phyloP scores from a whole-genome alignment of 768 basidiomycete species.

The Hericium rajendrae region DNA sequence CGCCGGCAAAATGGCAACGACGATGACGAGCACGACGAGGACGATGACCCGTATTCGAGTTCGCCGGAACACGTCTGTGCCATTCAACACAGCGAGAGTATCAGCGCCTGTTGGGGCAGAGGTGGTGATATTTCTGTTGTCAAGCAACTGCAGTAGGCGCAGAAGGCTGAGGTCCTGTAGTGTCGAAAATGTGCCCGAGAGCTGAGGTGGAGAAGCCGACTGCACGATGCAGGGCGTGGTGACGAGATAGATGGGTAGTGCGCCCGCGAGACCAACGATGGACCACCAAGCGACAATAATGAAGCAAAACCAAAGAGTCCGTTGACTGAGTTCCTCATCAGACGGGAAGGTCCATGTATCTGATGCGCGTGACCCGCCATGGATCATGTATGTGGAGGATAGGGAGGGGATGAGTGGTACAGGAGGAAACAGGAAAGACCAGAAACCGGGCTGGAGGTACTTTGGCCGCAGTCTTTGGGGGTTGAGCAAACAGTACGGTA shows the following conservation, averaged over 20 bases:
- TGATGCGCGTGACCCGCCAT: constrained; percentile 36
- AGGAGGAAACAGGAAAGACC: constrained; percentile 63
- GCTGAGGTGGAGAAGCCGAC: constrained; percentile 32
- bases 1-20: constrained; percentile 56
- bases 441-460: constrained; percentile 45
- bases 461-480: constrained; percentile 49
- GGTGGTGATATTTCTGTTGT: constrained; percentile 28
- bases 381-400: constrained; percentile 45
- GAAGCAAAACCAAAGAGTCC: constrained; percentile 59
- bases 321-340: constrained; percentile 64
- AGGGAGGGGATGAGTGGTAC: constrained; percentile 55
- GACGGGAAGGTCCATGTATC: constrained; percentile 60
- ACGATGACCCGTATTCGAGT: constrained; percentile 59
- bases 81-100: constrained; percentile 28
- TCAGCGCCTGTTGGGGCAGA: constrained; percentile 23
- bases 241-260: constrained; percentile 65
- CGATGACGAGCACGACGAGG: constrained; percentile 50
- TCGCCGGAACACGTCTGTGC: constrained; percentile 29
- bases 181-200: constrained; percentile 53
- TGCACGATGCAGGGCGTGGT: constrained; percentile 58
- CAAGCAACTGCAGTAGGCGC: constrained; percentile 56
- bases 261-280: constrained; percentile 57
- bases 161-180: constrained; percentile 72
- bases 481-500: constrained; percentile 9
- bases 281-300: constrained; percentile 59